These are phyloP conservation scores for Aspergillus steynii DNA, from an alignment of 495 filamentous ascomycete genomes.

Conservation along the genomic window DNA sequence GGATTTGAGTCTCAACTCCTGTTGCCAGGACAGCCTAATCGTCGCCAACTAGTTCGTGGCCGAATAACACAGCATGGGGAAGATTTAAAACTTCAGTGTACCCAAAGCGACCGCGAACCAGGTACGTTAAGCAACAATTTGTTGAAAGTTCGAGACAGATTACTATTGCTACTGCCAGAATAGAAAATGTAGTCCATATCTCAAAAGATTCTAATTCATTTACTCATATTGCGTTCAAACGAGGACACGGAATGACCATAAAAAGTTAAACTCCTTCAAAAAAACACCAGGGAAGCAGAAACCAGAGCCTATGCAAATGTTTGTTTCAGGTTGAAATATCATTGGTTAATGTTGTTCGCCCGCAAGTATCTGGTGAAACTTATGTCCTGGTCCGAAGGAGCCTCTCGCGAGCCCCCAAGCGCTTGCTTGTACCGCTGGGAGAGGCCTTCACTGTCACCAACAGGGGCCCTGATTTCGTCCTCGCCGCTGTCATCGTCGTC, in stretches of 20 bases:
- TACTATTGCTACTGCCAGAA: background rate
- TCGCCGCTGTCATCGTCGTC: constrained; percentile 36
- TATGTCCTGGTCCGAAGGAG: constrained; percentile 40
- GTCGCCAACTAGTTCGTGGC: background rate
- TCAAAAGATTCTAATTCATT: background rate
- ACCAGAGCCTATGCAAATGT: constrained; percentile 5
- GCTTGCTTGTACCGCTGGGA: constrained; percentile 48
- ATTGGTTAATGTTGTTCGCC: constrained; percentile 37
- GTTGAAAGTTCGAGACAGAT: background rate
- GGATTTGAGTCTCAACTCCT: too few relatives aligned
- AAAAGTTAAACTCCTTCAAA: constrained; percentile 9
- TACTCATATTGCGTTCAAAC: background rate
- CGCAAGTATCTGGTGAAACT: constrained; percentile 53
- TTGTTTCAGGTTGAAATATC: constrained; percentile 6
- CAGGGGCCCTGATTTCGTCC: constrained; percentile 35
- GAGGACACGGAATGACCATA: background rate
- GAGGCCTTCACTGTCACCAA: constrained; percentile 42
- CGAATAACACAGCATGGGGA: too few relatives aligned
- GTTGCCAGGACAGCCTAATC: background rate
- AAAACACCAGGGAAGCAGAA: constrained; percentile 22
- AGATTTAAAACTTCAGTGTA: background rate
- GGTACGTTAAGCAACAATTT: background rate
- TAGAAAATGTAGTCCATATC: background rate
- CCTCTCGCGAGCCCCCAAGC: constrained; percentile 31
- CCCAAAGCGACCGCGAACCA: background rate